A percentile compares a stretch with the other conserved stretches of the same genome.
These are phyloP conservation scores for Adiantum capillusveneris DNA, from an alignment of 75 land plant species.

Conservation along the genomic window DNA sequence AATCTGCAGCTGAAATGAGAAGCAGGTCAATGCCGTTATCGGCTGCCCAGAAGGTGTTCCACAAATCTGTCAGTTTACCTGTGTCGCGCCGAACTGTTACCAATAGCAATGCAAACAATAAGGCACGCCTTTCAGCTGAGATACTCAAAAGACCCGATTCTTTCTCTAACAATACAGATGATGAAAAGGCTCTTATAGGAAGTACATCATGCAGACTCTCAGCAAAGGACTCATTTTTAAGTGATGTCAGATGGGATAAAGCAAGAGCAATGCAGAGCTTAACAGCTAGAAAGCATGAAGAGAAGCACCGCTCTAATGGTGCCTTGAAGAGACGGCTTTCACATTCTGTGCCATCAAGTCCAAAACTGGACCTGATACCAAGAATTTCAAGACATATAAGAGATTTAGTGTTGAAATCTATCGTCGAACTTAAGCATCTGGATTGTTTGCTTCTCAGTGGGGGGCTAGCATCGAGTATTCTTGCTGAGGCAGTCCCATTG, in stretches of 20 bases:
- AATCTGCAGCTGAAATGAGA: neutral
- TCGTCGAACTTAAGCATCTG: neutral
- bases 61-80: neutral
- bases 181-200: neutral
- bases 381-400: neutral
- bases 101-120: no score
- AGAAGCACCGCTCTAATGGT: no score
- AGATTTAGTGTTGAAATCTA: neutral
- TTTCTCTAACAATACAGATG: neutral
- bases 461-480: conserved; percentile 4
- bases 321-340: no score
- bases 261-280: no score
- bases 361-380: neutral
- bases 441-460: conserved; percentile 2
- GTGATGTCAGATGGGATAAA: no score
- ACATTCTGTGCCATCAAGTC: neutral
- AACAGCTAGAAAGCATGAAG: no score
- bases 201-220: neutral
- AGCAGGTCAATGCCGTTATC: neutral
- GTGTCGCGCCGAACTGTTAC: neutral
- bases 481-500: neutral
- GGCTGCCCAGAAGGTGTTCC: neutral
- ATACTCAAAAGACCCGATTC: neutral
- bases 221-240: neutral
- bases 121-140: no score